Percentiles rank a stretch among this genome's conserved stretches.
These are phyloP conservation scores for Cucurbita ficifolia DNA, from an alignment of 306 rosid species.

Conservation along the genomic window DNA sequence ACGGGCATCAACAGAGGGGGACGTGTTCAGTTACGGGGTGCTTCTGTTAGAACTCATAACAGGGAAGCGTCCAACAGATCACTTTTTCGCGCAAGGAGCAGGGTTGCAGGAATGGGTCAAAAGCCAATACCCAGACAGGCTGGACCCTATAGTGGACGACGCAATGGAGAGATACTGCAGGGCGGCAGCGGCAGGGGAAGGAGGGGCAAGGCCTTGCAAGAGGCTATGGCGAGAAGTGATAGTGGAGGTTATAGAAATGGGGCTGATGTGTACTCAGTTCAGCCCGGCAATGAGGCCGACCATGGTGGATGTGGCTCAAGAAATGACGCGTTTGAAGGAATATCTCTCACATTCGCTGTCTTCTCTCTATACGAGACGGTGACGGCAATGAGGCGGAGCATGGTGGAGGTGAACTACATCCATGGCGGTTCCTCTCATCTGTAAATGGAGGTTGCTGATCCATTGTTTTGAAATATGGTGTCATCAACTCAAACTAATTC, in stretches of 20 bases:
- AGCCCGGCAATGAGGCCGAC: conserved; percentile 63
- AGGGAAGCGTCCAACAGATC: conserved; percentile 65
- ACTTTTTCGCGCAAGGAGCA: conserved; percentile 45
- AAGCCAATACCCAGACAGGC: conserved; percentile 37
- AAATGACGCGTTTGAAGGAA: conserved; percentile 58
- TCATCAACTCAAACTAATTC: background rate
- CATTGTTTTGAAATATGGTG: background rate
- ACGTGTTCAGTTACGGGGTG: conserved; percentile 75
- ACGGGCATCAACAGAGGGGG: conserved; percentile 58
- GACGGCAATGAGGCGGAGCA: no score
- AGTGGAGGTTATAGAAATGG: conserved; percentile 60
- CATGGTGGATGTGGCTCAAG: conserved; percentile 70
- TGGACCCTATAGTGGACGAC: conserved; percentile 38
- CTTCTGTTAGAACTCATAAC: conserved; percentile 58
- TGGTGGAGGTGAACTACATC: no score
- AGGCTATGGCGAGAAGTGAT: conserved; percentile 32
- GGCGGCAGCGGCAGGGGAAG: conserved; percentile 2
- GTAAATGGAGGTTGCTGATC: background rate
- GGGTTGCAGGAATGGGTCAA: conserved; percentile 77
- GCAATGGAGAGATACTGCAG: conserved; percentile 32
- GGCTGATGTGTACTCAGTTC: conserved; percentile 67
- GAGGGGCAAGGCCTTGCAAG: conserved; percentile 6
- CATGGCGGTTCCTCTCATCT: no score
- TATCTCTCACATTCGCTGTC: conserved; percentile 33
- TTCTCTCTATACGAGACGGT: background rate